Base-by-base conservation (phyloP, 352 stramenopile genomes). In the Phytophthora citricola region DNA sequence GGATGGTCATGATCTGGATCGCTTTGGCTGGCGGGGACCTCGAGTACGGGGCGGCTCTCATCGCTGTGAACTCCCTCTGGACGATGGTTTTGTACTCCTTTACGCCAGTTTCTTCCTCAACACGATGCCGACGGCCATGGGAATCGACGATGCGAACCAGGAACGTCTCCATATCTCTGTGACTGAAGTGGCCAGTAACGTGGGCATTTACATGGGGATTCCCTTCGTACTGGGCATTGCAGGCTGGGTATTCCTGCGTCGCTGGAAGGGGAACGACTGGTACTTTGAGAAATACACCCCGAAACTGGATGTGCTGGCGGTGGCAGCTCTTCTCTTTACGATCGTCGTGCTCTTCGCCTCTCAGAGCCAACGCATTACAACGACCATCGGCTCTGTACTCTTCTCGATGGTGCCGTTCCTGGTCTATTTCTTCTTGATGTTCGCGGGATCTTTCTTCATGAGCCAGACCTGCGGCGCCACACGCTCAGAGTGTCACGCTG, bases 1-100 rank as follows among this genome's bases (percentile, higher is more conserved):
- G 79, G 17, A 94, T 94, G 86, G 86, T 93, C 56, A 87, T 94
- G 69, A 87, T 94, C 58, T 94, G 84, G 86, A 90, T 87, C 63
- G 69, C 63, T 27, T 64, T 94, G 11, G 82, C 84, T 22, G 67
- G 69, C 2, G 84, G 84, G 1, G 79, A 94, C 60, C 63, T 83
- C 34, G 82, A 89, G 55, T 90, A 89, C 58, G 86, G 84, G 14
- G 76, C 87, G 0, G 77, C 82, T 32, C 84, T 93, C 66, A 79
- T 93, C 36, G 81, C 81, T 2, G 50, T 93, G 48, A 94, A 94
- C 68, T 84, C 85, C 15, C 22, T 91, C 40, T 58, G 85, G 55
- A 81, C 83, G 14, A 77, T 93, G 65, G 76, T 46, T 1, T 55
- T 91, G 12, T 94, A 93, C 50, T 79, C 83, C 24, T 74, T 17